phyloP scores from a whole-genome alignment of 2,329 filamentous ascomycete species.

The Phyllosticta paracitricarpa region DNA sequence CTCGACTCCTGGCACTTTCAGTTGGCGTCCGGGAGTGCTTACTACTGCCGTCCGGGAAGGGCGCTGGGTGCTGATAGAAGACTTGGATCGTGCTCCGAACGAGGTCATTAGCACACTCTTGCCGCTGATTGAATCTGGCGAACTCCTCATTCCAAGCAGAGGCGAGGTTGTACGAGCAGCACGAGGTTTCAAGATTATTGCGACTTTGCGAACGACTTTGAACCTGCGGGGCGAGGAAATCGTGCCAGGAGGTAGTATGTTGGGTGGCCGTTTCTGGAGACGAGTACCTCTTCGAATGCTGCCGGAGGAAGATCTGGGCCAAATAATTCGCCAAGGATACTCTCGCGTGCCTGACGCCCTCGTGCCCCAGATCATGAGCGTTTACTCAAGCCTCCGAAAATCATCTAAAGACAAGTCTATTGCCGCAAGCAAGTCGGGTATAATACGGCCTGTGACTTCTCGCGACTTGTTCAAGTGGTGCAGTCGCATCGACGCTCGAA shows the following conservation, averaged over 20 bases:
- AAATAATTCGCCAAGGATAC: constrained; percentile 42
- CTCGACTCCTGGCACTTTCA: constrained; percentile 76
- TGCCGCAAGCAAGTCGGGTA: constrained; percentile 44
- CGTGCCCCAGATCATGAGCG: constrained; percentile 45
- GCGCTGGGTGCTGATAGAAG: constrained; percentile 94
- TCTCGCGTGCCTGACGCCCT: constrained; percentile 32
- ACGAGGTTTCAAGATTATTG: constrained; percentile 80
- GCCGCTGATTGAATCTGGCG: constrained; percentile 84
- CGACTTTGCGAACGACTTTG: constrained; percentile 67
- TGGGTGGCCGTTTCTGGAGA: constrained; percentile 82
- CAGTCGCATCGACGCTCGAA: constrained; percentile 58
- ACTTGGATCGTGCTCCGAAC: constrained; percentile 86
- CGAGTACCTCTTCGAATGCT: constrained; percentile 60
- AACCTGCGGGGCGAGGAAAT: constrained; percentile 62
- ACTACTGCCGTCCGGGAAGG: constrained; percentile 91
- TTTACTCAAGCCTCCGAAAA: constrained; percentile 39
- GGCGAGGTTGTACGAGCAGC: constrained; percentile 78
- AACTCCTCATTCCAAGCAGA: constrained; percentile 79
- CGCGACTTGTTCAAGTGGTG: constrained; percentile 91
- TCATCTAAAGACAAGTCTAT: constrained; percentile 35
- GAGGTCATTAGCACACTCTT: constrained; percentile 90
- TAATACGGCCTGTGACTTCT: constrained; percentile 53
- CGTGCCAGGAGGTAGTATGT: constrained; percentile 55
- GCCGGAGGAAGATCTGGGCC: constrained; percentile 57
- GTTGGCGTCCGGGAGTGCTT: constrained; percentile 84